phyloP scores from a whole-genome alignment of 441 rosid genomes.

The Erodium trifolium region DNA sequence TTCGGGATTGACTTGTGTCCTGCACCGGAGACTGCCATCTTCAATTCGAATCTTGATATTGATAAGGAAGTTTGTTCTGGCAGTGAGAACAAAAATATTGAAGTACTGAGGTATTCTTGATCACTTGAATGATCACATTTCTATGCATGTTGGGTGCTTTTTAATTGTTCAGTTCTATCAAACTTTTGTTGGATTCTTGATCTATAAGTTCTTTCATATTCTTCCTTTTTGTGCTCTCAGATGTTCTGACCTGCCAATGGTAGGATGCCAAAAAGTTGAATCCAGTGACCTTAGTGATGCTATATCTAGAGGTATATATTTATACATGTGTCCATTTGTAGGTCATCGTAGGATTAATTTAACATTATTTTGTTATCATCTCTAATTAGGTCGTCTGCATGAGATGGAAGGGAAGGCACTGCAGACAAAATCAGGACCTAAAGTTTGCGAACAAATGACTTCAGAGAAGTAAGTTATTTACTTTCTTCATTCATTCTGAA shows the following conservation, averaged over 20 bases:
- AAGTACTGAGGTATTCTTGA: slow-evolving; percentile 22
- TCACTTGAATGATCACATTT: slow-evolving; percentile 2
- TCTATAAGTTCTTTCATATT: not conserved
- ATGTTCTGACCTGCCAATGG: slow-evolving; percentile 23
- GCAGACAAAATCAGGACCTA: slow-evolving; percentile 19
- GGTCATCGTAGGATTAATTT: not conserved
- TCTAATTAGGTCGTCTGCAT: slow-evolving; percentile 19
- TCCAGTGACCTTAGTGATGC: slow-evolving; percentile 28
- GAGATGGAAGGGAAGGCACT: slow-evolving; percentile 15
- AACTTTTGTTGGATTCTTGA: slow-evolving; percentile 7
- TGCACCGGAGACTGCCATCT: slow-evolving; percentile 19
- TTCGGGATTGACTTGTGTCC: slow-evolving; percentile 41
- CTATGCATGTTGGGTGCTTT: slow-evolving; percentile 8
- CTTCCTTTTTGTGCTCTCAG: slow-evolving; percentile 20
- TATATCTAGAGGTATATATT: slow-evolving; percentile 26
- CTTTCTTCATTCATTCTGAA: slow-evolving; percentile 1
- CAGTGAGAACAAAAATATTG: slow-evolving; percentile 14
- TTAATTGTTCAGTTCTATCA: slow-evolving; percentile 1
- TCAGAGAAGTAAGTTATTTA: slow-evolving; percentile 22
- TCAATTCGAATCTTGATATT: slow-evolving; percentile 22
- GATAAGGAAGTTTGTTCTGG: slow-evolving; percentile 16
- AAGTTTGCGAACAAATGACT: slow-evolving; percentile 20
- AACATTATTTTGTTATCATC: slow-evolving; percentile 12
- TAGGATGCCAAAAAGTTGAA: slow-evolving; percentile 25
- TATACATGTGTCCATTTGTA: slow-evolving; percentile 8